phyloP scores from a whole-genome alignment of 2,329 filamentous ascomycete species.

The Metarhizium guizhouense region DNA sequence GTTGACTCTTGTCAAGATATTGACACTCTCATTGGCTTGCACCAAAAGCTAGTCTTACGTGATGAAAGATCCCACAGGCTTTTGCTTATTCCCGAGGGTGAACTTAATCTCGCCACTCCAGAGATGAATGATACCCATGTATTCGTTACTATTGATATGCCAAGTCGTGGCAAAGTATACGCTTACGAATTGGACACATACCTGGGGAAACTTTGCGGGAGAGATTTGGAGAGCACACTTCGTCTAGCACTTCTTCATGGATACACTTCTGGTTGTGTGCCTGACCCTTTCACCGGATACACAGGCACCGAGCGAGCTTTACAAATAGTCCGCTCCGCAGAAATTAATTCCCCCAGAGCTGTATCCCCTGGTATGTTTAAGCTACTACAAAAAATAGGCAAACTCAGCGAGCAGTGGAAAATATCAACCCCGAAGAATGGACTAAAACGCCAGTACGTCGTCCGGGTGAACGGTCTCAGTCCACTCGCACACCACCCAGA shows the following conservation, averaged over 20 bases:
- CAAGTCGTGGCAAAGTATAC: constrained; percentile 16
- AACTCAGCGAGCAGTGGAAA: not conserved
- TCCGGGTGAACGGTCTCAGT: not conserved
- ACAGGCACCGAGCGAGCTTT: constrained; percentile 48
- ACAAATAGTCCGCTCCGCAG: constrained; percentile 34
- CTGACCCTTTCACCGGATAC: constrained; percentile 34
- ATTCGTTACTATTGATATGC: constrained; percentile 22
- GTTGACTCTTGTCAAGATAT: constrained; percentile 38
- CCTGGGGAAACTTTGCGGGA: constrained; percentile 40
- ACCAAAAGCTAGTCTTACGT: constrained; percentile 37
- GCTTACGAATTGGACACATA: constrained; percentile 35
- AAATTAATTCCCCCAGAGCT: constrained; percentile 29
- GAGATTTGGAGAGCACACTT: constrained; percentile 40
- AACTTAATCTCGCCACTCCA: constrained; percentile 16
- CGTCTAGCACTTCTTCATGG: constrained; percentile 42
- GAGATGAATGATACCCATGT: not conserved
- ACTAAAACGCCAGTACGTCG: not conserved
- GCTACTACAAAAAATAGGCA: not conserved
- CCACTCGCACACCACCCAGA: constrained; percentile 2
- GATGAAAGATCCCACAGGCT: constrained; percentile 17
- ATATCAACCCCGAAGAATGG: not conserved
- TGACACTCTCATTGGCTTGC: constrained; percentile 38
- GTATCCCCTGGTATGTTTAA: not conserved
- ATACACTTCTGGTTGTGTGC: constrained; percentile 39
- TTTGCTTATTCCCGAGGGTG: constrained; percentile 29